Percentiles rank a stretch among this genome's conserved stretches.
Evolutionary conservation across 2,329 filamentous ascomycete genomes (phyloP).

Genomic region (Ophiostoma sp.): DNA sequence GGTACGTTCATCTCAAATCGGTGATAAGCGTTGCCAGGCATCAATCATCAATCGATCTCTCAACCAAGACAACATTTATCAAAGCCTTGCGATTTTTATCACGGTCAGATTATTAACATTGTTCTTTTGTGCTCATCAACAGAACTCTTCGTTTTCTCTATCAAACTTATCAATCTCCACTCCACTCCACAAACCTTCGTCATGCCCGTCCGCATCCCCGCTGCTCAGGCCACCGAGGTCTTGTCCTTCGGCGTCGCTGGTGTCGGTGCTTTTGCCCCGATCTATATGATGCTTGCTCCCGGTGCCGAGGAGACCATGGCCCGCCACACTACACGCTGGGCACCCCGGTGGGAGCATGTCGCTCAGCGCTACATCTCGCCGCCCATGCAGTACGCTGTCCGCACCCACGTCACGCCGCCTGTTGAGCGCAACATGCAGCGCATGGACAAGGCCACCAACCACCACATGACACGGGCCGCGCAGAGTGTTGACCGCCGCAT

Average conservation of each 20-base stretch:
- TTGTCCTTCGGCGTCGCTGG: slow-evolving; percentile 56
- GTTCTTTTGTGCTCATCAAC: neutral
- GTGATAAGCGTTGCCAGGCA: neutral
- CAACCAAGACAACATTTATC: neutral
- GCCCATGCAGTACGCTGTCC: slow-evolving; percentile 46
- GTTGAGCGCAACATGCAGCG: slow-evolving; percentile 47
- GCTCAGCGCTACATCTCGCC: slow-evolving; percentile 56
- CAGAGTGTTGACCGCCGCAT: slow-evolving; percentile 51
- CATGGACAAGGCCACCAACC: slow-evolving; percentile 48
- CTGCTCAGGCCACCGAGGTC: slow-evolving; percentile 50
- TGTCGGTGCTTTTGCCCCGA: slow-evolving; percentile 54
- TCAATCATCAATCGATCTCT: neutral
- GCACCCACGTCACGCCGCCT: slow-evolving; percentile 49
- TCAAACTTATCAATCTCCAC: neutral
- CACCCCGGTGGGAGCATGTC: slow-evolving; percentile 60
- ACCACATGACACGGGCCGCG: slow-evolving; percentile 49
- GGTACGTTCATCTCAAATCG: slow-evolving; percentile 5
- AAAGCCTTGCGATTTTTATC: neutral
- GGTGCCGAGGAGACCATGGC: slow-evolving; percentile 57
- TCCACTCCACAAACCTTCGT: slow-evolving; percentile 31
- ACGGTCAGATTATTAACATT: neutral
- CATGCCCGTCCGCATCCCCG: slow-evolving; percentile 56
- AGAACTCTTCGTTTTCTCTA: neutral
- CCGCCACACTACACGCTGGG: slow-evolving; percentile 58
- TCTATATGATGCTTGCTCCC: slow-evolving; percentile 56